Evolutionary conservation across 768 basidiomycete species (phyloP).

Genomic region (Gloeopeniophorella convolvens): DNA sequence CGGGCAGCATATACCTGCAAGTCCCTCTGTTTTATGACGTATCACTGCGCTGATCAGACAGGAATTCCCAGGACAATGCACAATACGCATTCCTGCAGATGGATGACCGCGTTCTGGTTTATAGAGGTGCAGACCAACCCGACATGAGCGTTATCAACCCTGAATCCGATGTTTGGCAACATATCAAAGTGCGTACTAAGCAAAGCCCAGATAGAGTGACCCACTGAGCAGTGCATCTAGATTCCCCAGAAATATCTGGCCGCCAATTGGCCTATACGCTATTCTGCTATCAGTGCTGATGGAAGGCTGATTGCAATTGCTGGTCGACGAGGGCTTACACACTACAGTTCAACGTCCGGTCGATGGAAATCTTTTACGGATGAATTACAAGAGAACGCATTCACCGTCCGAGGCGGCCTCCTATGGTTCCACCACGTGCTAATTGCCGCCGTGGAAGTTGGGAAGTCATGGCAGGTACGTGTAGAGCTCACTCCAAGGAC

Average conservation of each 20-base stretch:
- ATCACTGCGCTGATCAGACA: constrained; percentile 5
- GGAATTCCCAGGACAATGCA: constrained; percentile 70
- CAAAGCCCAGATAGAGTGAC: not conserved
- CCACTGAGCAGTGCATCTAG: constrained; percentile 34
- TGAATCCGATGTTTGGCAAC: constrained; percentile 97
- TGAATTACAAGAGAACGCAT: constrained; percentile 78
- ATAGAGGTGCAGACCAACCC: constrained; percentile 94
- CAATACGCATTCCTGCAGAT: constrained; percentile 93
- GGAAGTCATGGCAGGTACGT: constrained; percentile 69
- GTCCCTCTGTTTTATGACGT: constrained; percentile 23
- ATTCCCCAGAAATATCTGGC: constrained; percentile 86
- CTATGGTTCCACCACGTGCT: constrained; percentile 97
- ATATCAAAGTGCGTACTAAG: constrained; percentile 59
- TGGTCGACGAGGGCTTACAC: constrained; percentile 82
- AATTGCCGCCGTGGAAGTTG: constrained; percentile 81
- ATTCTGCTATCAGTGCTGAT: constrained; percentile 85
- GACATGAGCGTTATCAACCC: constrained; percentile 98
- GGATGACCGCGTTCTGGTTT: constrained; percentile 90
- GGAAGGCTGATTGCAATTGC: constrained; percentile 90
- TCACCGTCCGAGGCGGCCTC: constrained; percentile 83
- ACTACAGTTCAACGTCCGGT: constrained; percentile 92
- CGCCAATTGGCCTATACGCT: constrained; percentile 90
- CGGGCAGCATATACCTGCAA: constrained; percentile 83
- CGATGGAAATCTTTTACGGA: constrained; percentile 89
- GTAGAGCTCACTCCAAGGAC: not conserved